These are phyloP conservation scores for Poa annua DNA, from an alignment of 176 grass and related monocot species.

Conservation along the genomic window DNA sequence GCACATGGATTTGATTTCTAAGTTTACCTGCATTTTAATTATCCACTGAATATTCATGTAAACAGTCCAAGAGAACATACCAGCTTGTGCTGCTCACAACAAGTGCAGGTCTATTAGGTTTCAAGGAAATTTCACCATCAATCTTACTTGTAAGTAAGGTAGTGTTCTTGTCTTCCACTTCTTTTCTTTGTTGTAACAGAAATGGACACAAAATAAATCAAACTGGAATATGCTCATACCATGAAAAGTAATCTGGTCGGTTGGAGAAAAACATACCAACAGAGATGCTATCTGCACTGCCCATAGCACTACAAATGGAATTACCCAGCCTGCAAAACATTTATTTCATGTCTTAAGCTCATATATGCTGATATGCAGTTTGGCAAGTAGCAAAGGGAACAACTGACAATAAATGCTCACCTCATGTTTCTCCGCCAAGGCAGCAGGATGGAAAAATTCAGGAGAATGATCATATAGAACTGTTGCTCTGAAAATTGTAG, in stretches of 20 bases:
- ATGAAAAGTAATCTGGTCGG: slow-evolving; percentile 36
- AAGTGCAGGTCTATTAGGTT: slow-evolving; percentile 80
- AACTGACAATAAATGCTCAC: no score
- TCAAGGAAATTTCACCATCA: slow-evolving; percentile 61
- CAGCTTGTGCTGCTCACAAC: slow-evolving; percentile 98
- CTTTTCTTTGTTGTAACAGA: slow-evolving; percentile 49
- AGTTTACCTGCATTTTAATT: neutral
- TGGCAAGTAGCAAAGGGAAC: no score
- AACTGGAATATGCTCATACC: slow-evolving; percentile 30
- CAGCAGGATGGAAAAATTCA: no score
- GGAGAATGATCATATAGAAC: no score
- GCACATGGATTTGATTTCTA: slow-evolving; percentile 19
- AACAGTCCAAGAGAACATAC: slow-evolving; percentile 56
- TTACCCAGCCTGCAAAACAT: no score
- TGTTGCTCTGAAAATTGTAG: no score
- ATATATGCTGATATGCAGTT: no score
- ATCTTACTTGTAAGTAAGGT: slow-evolving; percentile 56
- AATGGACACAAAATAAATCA: slow-evolving; percentile 15
- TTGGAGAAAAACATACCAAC: slow-evolving; percentile 60
- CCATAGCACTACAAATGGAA: no score
- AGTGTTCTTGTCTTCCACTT: slow-evolving; percentile 32
- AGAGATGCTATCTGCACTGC: slow-evolving; percentile 71
- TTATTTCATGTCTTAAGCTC: no score
- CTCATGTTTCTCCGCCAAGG: no score
- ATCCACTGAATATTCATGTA: slow-evolving; percentile 7